These are phyloP conservation scores for Aspergillus bertholletiae DNA, from an alignment of 495 filamentous ascomycete species.

Conservation along the genomic window DNA sequence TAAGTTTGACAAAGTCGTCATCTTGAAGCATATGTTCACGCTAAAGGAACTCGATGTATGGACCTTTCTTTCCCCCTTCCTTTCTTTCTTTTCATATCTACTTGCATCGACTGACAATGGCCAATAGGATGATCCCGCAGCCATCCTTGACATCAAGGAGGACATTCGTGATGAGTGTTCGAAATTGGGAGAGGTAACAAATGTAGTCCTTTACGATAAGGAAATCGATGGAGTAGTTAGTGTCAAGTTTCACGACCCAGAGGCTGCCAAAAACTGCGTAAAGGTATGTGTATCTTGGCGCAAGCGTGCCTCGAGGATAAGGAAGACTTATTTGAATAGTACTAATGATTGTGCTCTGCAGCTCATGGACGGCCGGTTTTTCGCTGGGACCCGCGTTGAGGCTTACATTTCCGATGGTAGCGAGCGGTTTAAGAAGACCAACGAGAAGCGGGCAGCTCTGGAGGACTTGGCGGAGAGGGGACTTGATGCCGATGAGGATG, in stretches of 20 bases:
- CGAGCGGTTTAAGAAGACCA: constrained; percentile 73
- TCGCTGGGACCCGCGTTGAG: constrained; percentile 67
- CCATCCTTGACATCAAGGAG: constrained; percentile 86
- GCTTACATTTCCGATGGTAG: constrained; percentile 73
- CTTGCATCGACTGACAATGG: constrained; percentile 23
- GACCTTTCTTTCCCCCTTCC: too few species aligned
- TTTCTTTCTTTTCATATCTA: too few species aligned
- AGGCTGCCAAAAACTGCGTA: constrained; percentile 72
- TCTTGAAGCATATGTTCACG: constrained; percentile 95
- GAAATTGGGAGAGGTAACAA: constrained; percentile 85
- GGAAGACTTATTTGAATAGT: background rate
- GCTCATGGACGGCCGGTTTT: constrained; percentile 78
- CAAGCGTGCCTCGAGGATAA: background rate
- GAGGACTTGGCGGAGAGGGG: constrained; percentile 44
- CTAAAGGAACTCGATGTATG: constrained; percentile 69
- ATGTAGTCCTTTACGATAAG: constrained; percentile 83
- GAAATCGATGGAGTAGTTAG: constrained; percentile 86
- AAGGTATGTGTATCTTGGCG: constrained; percentile 35
- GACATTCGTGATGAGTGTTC: constrained; percentile 88
- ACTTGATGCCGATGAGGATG: constrained; percentile 36
- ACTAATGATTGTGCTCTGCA: constrained; percentile 16
- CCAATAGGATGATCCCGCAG: constrained; percentile 69
- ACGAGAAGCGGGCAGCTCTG: constrained; percentile 39
- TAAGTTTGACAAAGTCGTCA: constrained; percentile 73
- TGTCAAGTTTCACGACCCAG: constrained; percentile 68